These are phyloP conservation scores for Hermanozyma aechmeae DNA, from an alignment of 805 yeast species.

Conservation along the genomic window DNA sequence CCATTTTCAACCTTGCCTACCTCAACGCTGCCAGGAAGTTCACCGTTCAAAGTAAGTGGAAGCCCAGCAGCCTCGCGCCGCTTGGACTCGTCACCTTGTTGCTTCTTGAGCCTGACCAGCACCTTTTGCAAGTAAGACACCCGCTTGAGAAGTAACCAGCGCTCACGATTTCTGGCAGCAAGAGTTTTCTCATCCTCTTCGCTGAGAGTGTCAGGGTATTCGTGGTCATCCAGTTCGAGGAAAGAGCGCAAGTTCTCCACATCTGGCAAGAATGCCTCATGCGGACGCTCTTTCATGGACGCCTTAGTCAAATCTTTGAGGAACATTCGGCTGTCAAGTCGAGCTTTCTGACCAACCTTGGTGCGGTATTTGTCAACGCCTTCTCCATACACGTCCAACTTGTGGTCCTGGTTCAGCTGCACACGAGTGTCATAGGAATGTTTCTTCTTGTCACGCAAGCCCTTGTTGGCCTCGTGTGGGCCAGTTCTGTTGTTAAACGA, in stretches of 20 bases:
- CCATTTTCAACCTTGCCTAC: background rate
- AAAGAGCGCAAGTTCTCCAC: conserved; percentile 48
- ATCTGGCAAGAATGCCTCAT: conserved; percentile 41
- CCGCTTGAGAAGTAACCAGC: conserved; percentile 66
- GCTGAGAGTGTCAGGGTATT: conserved; percentile 23
- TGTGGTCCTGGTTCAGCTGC: conserved; percentile 54
- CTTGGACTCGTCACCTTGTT: conserved; percentile 28
- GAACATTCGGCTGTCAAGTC: conserved; percentile 45
- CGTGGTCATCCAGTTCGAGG: conserved; percentile 36
- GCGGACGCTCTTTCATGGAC: conserved; percentile 28
- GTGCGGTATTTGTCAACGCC: conserved; percentile 61
- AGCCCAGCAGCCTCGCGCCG: conserved; percentile 28
- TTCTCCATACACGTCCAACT: conserved; percentile 64
- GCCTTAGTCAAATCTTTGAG: conserved; percentile 47
- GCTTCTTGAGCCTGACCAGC: conserved; percentile 39
- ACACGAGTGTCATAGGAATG: conserved; percentile 78
- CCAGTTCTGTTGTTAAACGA: conserved; percentile 89
- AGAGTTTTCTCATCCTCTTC: conserved; percentile 31
- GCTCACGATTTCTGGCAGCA: conserved; percentile 39
- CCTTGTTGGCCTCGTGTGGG: conserved; percentile 58
- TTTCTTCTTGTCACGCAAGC: conserved; percentile 75
- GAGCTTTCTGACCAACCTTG: conserved; percentile 36
- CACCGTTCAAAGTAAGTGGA: conserved; percentile 2
- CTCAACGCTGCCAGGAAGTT: background rate
- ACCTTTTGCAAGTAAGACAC: conserved; percentile 62